Conservation (phyloP, 805 yeast genomes). For the Jamesozyma piceae region DNA sequence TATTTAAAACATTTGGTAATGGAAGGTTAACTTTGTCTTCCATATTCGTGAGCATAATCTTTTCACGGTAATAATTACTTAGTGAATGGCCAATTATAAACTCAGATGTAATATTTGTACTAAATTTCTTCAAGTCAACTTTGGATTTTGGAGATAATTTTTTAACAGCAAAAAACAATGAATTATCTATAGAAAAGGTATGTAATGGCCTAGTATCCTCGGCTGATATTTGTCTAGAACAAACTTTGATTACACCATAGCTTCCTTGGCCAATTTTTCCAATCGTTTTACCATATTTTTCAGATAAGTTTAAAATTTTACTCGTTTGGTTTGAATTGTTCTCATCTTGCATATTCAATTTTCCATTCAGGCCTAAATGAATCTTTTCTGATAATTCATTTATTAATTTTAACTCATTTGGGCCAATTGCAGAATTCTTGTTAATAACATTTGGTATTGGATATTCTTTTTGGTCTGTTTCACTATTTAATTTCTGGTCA, state of each 20-base stretch:
- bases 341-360: conserved; percentile 8
- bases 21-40: background rate
- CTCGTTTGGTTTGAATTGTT: conserved; percentile 4
- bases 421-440: conserved; percentile 37
- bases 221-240: conserved; percentile 43
- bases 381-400: conserved; percentile 40
- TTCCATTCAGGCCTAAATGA: background rate
- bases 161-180: conserved; percentile 78
- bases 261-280: conserved; percentile 83
- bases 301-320: conserved; percentile 20
- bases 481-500: background rate
- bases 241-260: conserved; percentile 80
- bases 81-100: conserved; percentile 78
- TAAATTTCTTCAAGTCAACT: conserved; percentile 82
- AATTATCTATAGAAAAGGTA: conserved; percentile 55
- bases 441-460: conserved; percentile 1
- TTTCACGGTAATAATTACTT: conserved; percentile 28
- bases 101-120: conserved; percentile 81
- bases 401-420: conserved; percentile 40
- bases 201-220: conserved; percentile 24
- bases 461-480: background rate
- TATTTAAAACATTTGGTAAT: conserved; percentile 58
- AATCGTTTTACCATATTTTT: conserved; percentile 43
- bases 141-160: conserved; percentile 78
- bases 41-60: background rate